Conservation (phyloP, 2,329 filamentous ascomycete genomes). For the Dothistroma septosporum region DNA sequence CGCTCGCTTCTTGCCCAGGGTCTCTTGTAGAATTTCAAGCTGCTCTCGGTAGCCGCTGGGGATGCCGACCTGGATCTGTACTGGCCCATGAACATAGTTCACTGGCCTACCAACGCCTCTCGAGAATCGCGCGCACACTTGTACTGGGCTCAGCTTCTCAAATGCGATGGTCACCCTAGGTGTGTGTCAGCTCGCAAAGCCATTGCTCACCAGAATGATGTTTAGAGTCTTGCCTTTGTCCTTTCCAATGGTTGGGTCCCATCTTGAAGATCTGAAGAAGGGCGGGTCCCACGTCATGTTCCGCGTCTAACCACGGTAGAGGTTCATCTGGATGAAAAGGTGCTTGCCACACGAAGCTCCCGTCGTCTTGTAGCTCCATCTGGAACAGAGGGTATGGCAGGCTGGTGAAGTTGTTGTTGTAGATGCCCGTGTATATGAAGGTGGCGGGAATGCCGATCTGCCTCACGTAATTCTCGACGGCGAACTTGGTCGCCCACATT, state of each 20-base stretch:
- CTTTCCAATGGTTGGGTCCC: conserved; percentile 77
- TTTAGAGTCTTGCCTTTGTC: conserved; percentile 55
- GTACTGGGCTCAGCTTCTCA: conserved; percentile 76
- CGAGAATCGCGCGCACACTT: conserved; percentile 77
- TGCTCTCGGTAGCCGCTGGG: conserved; percentile 86
- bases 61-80: conserved; percentile 80
- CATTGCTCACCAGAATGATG: conserved; percentile 1
- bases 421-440: conserved; percentile 94
- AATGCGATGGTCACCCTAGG: conserved; percentile 80
- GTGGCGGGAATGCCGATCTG: conserved; percentile 79
- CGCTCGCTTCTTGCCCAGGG: conserved; percentile 56
- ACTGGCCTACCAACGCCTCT: conserved; percentile 74
- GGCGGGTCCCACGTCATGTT: conserved; percentile 91
- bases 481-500: conserved; percentile 87
- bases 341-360: conserved; percentile 86
- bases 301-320: conserved; percentile 91
- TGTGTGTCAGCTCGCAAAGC: not conserved
- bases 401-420: conserved; percentile 98
- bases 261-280: conserved; percentile 95
- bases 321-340: conserved; percentile 88
- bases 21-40: conserved; percentile 61
- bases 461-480: conserved; percentile 85
- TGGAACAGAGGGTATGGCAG: conserved; percentile 90
- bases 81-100: conserved; percentile 70
- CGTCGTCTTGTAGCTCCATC: conserved; percentile 81